phyloP scores from a whole-genome alignment of 805 yeast genomes.

The Scheffersomyces ergatensis region DNA sequence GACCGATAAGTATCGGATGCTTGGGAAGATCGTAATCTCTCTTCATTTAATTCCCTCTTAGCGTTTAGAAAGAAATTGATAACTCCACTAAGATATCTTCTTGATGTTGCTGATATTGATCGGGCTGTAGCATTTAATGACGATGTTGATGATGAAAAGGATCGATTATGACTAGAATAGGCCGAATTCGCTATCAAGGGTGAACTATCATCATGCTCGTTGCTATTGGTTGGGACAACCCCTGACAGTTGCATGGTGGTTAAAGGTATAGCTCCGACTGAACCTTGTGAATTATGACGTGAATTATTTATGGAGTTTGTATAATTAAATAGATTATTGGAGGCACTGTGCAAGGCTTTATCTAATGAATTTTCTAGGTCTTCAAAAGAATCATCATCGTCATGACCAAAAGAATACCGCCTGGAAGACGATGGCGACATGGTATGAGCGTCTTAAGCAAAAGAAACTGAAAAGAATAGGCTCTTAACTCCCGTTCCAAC shows the following conservation, averaged over 20 bases:
- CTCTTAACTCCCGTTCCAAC: too few species aligned
- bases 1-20: constrained; percentile 2
- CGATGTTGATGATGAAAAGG: constrained; percentile 18
- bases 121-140: constrained; percentile 12
- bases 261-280: constrained; percentile 27
- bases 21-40: constrained; percentile 13
- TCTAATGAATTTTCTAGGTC: constrained; percentile 65
- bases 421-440: neutral
- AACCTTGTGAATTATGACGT: constrained; percentile 25
- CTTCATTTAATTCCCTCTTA: constrained; percentile 22
- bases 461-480: too few species aligned
- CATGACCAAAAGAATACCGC: neutral
- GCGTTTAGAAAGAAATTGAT: constrained; percentile 21
- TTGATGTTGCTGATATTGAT: constrained; percentile 8
- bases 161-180: constrained; percentile 12
- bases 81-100: constrained; percentile 7
- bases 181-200: constrained; percentile 25
- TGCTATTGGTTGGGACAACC: constrained; percentile 21
- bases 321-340: constrained; percentile 39
- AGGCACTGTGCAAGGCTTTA: constrained; percentile 55
- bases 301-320: constrained; percentile 18
- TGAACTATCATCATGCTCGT: constrained; percentile 22
- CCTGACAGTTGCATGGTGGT: constrained; percentile 15
- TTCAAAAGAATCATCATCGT: constrained; percentile 44
- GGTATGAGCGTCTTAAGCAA: too few species aligned